phyloP scores from a whole-genome alignment of 768 basidiomycete species.

The Pholiota molesta region DNA sequence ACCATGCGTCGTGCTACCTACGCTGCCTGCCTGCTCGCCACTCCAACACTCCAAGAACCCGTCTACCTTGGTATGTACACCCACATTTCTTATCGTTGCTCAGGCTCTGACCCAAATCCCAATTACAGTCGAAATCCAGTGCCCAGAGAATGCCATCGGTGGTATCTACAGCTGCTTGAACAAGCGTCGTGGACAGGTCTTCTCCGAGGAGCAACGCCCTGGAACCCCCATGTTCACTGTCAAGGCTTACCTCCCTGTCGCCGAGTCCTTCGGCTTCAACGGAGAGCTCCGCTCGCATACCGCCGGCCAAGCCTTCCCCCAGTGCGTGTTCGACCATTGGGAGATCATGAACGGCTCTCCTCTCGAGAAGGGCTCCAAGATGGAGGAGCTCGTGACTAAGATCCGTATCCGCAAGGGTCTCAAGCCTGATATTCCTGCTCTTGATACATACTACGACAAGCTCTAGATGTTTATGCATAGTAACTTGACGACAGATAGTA shows the following conservation, averaged over 20 bases:
- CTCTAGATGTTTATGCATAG: conserved; percentile 46
- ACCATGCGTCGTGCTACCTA: conserved; percentile 96
- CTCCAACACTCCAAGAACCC: conserved; percentile 93
- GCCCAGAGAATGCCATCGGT: conserved; percentile 96
- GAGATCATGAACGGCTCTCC: conserved; percentile 81
- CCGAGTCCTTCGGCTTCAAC: conserved; percentile 97
- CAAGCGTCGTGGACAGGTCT: conserved; percentile 98
- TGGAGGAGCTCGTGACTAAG: conserved; percentile 78
- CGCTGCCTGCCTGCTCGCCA: conserved; percentile 91
- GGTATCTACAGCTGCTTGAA: conserved; percentile 95
- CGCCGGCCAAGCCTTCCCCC: conserved; percentile 98
- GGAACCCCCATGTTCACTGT: conserved; percentile 99
- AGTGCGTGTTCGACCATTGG: conserved; percentile 93
- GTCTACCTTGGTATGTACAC: conserved; percentile 78
- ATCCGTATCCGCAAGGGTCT: conserved; percentile 96
- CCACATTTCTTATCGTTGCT: not conserved
- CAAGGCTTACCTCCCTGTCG: conserved; percentile 93
- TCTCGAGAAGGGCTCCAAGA: conserved; percentile 89
- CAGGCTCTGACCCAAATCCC: not conserved
- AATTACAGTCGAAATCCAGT: conserved; percentile 89
- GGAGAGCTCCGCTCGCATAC: conserved; percentile 92
- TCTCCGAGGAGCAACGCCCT: conserved; percentile 93
- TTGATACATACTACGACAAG: conserved; percentile 96
- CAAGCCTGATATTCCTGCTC: conserved; percentile 89
- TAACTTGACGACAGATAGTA: conserved; percentile 11